Evolutionary conservation across 352 stramenopile genomes (phyloP).

Genomic region (Phytophthora vignae): DNA sequence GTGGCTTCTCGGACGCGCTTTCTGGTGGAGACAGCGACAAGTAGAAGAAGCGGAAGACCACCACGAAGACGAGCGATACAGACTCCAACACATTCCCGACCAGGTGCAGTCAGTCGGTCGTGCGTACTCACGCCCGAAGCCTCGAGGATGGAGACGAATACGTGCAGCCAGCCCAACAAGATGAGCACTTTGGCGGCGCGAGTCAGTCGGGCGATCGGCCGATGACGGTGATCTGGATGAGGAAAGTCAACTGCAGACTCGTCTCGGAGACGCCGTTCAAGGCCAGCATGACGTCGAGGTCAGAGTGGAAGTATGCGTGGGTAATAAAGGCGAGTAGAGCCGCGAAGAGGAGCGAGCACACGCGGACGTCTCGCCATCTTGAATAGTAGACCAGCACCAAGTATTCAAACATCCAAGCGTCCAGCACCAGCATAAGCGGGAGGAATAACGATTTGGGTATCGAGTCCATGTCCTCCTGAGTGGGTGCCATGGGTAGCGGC

Average conservation of each 20-base stretch:
- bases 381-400: slow-evolving; percentile 39
- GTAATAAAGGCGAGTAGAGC: slow-evolving; percentile 21
- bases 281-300: slow-evolving; percentile 14
- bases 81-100: slow-evolving; percentile 17
- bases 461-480: slow-evolving; percentile 10
- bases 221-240: slow-evolving; percentile 47
- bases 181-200: not conserved
- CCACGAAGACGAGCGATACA: slow-evolving; percentile 18
- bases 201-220: slow-evolving; percentile 29
- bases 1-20: not conserved
- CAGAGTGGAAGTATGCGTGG: slow-evolving; percentile 26
- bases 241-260: slow-evolving; percentile 37
- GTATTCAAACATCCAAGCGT: slow-evolving; percentile 43
- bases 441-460: slow-evolving; percentile 27
- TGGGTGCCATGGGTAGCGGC: not conserved
- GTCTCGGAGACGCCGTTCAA: slow-evolving; percentile 45
- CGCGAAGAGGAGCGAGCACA: slow-evolving; percentile 25
- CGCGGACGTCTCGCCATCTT: slow-evolving; percentile 28
- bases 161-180: slow-evolving; percentile 8
- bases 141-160: not conserved
- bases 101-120: not conserved
- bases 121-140: not conserved
- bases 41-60: slow-evolving; percentile 25
- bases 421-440: slow-evolving; percentile 37
- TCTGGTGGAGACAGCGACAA: slow-evolving; percentile 11